These are phyloP conservation scores for Lachnellula hyalina DNA, from an alignment of 2,329 filamentous ascomycete species.

Conservation along the genomic window DNA sequence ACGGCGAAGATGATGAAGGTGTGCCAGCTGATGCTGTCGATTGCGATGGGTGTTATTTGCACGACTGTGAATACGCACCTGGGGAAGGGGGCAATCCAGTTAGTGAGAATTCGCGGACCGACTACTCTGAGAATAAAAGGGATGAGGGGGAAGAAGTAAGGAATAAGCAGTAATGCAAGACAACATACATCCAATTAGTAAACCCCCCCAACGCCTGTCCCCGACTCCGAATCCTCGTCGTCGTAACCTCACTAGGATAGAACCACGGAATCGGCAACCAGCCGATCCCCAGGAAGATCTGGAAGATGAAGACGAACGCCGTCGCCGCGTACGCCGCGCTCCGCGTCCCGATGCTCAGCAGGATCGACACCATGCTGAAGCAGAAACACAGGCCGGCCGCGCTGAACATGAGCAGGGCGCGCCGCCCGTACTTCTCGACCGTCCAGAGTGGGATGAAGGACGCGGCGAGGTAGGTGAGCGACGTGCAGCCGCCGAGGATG, in stretches of 20 bases:
- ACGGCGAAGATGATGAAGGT: conserved; percentile 42
- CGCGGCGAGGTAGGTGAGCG: conserved; percentile 53
- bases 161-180: conserved; percentile 5
- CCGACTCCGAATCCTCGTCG: no score
- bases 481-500: conserved; percentile 28
- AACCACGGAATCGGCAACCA: no score
- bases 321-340: no score
- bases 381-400: conserved; percentile 45
- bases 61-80: conserved; percentile 57
- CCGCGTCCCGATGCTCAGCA: no score
- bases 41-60: conserved; percentile 46
- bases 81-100: neutral
- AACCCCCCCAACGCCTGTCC: no score
- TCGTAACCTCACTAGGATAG: no score
- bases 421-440: conserved; percentile 75
- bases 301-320: conserved; percentile 13
- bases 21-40: conserved; percentile 40
- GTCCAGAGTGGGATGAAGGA: conserved; percentile 78
- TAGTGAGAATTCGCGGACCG: neutral
- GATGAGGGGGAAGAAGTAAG: neutral
- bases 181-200: no score
- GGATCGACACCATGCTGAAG: conserved; percentile 41
- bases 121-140: neutral
- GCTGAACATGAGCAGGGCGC: conserved; percentile 69
- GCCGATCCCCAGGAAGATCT: no score